Percentiles rank a stretch among this genome's conserved stretches.
Conservation (phyloP, 2,329 filamentous ascomycete genomes). For the Hysterium pulicare region DNA sequence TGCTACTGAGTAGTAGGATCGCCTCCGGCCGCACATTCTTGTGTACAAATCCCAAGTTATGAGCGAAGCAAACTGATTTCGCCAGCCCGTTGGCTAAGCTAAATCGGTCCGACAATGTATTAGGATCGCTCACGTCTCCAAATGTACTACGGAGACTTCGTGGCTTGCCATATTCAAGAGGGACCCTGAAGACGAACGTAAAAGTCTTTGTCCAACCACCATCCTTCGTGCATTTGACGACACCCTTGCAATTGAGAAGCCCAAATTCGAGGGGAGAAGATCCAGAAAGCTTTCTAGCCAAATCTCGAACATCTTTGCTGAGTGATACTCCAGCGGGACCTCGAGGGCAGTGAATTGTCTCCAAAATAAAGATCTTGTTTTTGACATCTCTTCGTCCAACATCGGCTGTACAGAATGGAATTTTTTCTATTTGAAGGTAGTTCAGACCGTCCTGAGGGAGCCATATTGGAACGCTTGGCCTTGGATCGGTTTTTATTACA, state of each 20-base stretch:
- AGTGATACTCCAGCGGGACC: slow-evolving; percentile 7
- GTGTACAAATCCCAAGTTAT: slow-evolving; percentile 42
- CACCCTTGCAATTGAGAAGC: slow-evolving; percentile 27
- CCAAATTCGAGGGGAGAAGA: slow-evolving; percentile 27
- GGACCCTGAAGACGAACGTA: background rate
- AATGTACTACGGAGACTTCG: background rate
- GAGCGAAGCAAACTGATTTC: slow-evolving; percentile 28
- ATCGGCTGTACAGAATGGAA: slow-evolving; percentile 7
- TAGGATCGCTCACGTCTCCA: background rate
- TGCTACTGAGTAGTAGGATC: slow-evolving; percentile 18
- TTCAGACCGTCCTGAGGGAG: slow-evolving; percentile 1
- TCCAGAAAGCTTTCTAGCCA: slow-evolving; percentile 19
- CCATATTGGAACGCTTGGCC: slow-evolving; percentile 2
- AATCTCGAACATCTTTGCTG: slow-evolving; percentile 20
- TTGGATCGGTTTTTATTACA: background rate
- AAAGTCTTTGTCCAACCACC: background rate
- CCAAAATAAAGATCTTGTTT: slow-evolving; percentile 6
- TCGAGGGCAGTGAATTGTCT: slow-evolving; percentile 5
- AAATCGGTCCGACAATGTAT: background rate
- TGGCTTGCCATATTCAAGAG: background rate
- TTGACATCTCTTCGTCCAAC: background rate
- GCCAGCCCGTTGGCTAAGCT: slow-evolving; percentile 17
- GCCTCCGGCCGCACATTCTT: slow-evolving; percentile 45
- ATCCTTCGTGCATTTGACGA: slow-evolving; percentile 10
- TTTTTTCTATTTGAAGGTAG: background rate